phyloP scores from a whole-genome alignment of 2,329 filamentous ascomycete genomes.

The Chaetothyriales sp. region DNA sequence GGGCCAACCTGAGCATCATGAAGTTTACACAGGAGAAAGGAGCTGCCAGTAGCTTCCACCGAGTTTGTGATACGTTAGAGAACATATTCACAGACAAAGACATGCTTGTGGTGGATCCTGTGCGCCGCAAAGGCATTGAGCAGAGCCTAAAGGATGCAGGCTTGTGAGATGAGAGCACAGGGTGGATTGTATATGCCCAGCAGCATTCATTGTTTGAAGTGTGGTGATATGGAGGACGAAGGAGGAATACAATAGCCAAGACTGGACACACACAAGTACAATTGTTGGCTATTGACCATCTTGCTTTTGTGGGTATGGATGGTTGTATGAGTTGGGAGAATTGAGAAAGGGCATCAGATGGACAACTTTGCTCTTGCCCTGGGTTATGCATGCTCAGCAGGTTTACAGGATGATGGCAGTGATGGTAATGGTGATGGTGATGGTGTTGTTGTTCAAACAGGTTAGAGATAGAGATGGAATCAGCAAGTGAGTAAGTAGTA shows the following conservation, averaged over 20 bases:
- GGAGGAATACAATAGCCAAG: background rate
- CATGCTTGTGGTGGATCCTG: constrained; percentile 53
- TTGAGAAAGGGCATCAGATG: background rate
- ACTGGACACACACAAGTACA: background rate
- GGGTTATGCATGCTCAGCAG: background rate
- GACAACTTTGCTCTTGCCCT: background rate
- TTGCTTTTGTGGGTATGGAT: background rate
- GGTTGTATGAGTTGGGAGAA: background rate
- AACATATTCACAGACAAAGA: constrained; percentile 49
- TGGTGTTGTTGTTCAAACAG: background rate
- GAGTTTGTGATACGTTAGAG: constrained; percentile 62
- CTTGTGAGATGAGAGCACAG: constrained; percentile 7
- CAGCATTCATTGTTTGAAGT: background rate
- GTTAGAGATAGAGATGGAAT: background rate
- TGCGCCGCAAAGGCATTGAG: constrained; percentile 54
- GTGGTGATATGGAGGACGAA: background rate
- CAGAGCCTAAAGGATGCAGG: constrained; percentile 16
- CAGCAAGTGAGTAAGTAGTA: no score
- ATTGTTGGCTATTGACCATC: background rate
- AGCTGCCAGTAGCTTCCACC: constrained; percentile 78
- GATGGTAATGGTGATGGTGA: no score
- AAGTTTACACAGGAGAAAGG: constrained; percentile 81
- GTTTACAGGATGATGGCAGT: background rate
- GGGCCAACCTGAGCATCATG: constrained; percentile 60
- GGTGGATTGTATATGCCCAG: background rate